phyloP scores from a whole-genome alignment of 169 alveolate species.

The Eimeria falciformis region DNA sequence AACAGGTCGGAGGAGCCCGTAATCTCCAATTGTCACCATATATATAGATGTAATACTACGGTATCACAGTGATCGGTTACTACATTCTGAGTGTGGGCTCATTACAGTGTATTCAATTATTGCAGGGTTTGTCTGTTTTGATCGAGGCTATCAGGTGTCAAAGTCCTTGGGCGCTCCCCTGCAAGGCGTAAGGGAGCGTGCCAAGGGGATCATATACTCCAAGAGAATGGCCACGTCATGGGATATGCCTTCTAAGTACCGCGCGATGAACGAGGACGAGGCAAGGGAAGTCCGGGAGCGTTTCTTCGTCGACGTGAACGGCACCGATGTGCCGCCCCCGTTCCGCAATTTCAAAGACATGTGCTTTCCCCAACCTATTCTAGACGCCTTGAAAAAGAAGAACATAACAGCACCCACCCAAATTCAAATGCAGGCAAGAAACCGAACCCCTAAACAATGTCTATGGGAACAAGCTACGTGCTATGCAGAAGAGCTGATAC shows the following conservation, averaged over 20 bases:
- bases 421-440: constrained; percentile 90
- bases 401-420: constrained; percentile 94
- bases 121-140: no score
- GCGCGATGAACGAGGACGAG: constrained; percentile 78
- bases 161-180: constrained; percentile 83
- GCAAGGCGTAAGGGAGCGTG: constrained; percentile 83
- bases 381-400: constrained; percentile 89
- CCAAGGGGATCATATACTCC: constrained; percentile 82
- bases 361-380: constrained; percentile 93
- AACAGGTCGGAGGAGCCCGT: constrained; percentile 75
- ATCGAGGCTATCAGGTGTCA: constrained; percentile 79
- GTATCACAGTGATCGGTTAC: no score
- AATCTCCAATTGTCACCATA: no score
- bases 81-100: no score
- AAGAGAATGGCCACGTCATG: constrained; percentile 74
- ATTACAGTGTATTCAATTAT: no score
- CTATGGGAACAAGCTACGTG: not conserved
- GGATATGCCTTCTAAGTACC: constrained; percentile 75
- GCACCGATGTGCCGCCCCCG: constrained; percentile 95
- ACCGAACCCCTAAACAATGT: not conserved
- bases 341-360: constrained; percentile 92
- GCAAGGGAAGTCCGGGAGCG: constrained; percentile 79
- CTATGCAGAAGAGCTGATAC: not conserved
- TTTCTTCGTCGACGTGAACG: constrained; percentile 90
- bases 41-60: no score